Percentiles rank a stretch among this genome's conserved stretches.
phyloP scores from a whole-genome alignment of 257 asterid species.

The Leptodermis oblonga region DNA sequence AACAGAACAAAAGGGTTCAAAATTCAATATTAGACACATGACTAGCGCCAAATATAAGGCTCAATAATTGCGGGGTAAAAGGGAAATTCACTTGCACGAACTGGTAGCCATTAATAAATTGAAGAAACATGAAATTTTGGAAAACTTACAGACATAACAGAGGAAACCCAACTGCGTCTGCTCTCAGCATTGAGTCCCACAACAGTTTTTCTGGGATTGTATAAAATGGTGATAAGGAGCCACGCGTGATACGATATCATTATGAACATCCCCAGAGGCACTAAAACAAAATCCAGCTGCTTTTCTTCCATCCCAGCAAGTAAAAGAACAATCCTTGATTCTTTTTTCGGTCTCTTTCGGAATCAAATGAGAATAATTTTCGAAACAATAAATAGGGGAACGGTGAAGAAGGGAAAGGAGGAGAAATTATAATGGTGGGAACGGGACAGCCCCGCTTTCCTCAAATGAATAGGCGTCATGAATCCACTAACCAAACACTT shows the following conservation, averaged over 20 bases:
- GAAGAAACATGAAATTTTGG: neutral
- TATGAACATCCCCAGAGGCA: slow-evolving; percentile 60
- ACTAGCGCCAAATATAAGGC: neutral
- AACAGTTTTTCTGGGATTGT: slow-evolving; percentile 52
- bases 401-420: no score
- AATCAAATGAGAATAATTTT: neutral
- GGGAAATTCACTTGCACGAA: neutral
- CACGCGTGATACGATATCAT: slow-evolving; percentile 54
- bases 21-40: no score
- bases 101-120: neutral
- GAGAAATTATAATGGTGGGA: no score
- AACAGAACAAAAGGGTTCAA: neutral
- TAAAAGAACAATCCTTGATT: neutral
- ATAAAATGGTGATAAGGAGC: slow-evolving; percentile 51
- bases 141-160: slow-evolving; percentile 67
- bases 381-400: no score
- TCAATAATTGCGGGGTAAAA: neutral
- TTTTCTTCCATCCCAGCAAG: slow-evolving; percentile 42
- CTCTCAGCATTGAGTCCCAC: slow-evolving; percentile 68
- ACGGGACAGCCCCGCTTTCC: no score
- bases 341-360: neutral
- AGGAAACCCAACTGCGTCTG: slow-evolving; percentile 66
- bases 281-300: slow-evolving; percentile 55
- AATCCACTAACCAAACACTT: neutral
- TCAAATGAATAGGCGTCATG: neutral